A percentile compares a stretch with the other conserved stretches of the same genome.
phyloP scores from a whole-genome alignment of 1,139 yeast genomes.

The Sugiyamaella japonica region DNA sequence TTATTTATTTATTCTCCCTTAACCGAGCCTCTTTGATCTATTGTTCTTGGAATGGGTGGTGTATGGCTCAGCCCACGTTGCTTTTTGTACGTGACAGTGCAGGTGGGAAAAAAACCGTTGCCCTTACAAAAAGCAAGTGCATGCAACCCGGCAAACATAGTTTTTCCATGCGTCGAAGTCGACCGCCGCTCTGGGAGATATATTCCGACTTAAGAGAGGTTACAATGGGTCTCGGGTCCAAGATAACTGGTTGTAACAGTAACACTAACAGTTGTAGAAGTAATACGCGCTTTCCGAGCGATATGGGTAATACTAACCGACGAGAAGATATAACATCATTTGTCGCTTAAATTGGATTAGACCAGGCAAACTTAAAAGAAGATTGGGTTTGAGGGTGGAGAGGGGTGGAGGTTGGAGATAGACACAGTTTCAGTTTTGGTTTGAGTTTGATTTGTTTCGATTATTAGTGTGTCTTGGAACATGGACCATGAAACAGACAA shows the following conservation, averaged over 20 bases:
- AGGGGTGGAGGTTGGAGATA: no score
- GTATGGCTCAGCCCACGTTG: background rate
- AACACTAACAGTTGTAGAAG: background rate
- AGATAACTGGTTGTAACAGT: background rate
- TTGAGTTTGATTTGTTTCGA: no score
- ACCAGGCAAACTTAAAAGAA: no score
- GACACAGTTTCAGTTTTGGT: no score
- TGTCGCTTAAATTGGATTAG: no score
- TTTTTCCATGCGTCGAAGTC: conserved; percentile 13
- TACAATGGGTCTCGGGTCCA: background rate
- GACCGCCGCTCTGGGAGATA: conserved; percentile 1
- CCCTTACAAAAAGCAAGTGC: background rate
- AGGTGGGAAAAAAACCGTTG: conserved; percentile 1
- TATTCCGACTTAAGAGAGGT: conserved; percentile 1
- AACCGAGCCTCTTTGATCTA: no score
- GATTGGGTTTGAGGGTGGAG: no score
- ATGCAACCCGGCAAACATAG: conserved; percentile 7
- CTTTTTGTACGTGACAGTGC: background rate
- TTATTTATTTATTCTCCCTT: background rate
- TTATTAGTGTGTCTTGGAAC: no score
- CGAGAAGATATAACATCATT: no score
- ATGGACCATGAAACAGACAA: no score
- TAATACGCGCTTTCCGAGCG: background rate
- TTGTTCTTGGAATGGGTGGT: no score
- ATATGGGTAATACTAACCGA: background rate